Conservation (phyloP, 495 filamentous ascomycete genomes). For the Chaetomidium leptoderma region DNA sequence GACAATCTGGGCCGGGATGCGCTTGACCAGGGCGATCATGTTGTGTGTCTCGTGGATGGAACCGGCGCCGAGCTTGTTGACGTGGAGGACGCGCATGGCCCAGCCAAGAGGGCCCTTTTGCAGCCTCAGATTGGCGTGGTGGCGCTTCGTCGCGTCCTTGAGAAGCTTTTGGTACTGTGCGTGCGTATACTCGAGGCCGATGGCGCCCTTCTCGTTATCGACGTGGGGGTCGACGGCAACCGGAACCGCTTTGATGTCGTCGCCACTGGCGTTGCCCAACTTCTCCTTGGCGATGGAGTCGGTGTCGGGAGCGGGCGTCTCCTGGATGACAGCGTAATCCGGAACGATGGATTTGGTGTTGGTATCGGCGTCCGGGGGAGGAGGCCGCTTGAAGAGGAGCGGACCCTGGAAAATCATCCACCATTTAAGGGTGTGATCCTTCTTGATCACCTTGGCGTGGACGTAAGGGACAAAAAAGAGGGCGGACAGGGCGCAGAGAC, state of each 20-base stretch:
- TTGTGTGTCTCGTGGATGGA: constrained; percentile 64
- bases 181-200: constrained; percentile 15
- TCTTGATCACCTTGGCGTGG: constrained; percentile 53
- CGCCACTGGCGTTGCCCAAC: constrained; percentile 35
- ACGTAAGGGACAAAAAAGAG: constrained; percentile 64
- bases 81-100: constrained; percentile 65
- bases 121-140: constrained; percentile 53
- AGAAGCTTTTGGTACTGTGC: background rate
- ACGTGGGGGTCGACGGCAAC: constrained; percentile 7
- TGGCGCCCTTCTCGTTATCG: constrained; percentile 55
- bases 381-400: constrained; percentile 49
- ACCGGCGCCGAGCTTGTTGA: constrained; percentile 64
- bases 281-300: constrained; percentile 33
- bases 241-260: constrained; percentile 19
- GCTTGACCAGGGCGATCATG: constrained; percentile 53
- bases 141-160: constrained; percentile 41
- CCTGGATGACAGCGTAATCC: constrained; percentile 55
- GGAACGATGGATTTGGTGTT: constrained; percentile 29
- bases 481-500: constrained; percentile 47
- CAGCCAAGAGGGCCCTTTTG: constrained; percentile 61
- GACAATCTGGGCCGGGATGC: constrained; percentile 56
- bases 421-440: constrained; percentile 55
- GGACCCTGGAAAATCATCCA: constrained; percentile 58
- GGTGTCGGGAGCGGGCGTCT: constrained; percentile 6
- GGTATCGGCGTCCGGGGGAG: constrained; percentile 35